These are phyloP conservation scores for Hypoxylon subgilvum DNA, from an alignment of 495 filamentous ascomycete genomes.

Conservation along the genomic window DNA sequence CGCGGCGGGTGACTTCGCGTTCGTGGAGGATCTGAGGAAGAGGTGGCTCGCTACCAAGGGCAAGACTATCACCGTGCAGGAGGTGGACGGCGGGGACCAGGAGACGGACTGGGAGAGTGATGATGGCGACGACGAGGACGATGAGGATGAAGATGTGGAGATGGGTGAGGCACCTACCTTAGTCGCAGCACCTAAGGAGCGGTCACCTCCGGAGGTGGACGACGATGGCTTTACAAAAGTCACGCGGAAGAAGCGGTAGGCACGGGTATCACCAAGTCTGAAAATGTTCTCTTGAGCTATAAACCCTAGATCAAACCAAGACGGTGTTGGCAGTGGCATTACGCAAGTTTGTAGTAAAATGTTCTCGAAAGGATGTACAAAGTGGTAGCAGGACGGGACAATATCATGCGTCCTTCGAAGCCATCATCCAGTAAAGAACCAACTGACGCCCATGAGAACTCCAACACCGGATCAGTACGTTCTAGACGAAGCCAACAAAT, in stretches of 20 bases:
- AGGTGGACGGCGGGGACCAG: conserved; percentile 64
- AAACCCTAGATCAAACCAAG: conserved; percentile 2
- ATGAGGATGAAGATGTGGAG: conserved; percentile 68
- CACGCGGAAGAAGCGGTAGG: conserved; percentile 70
- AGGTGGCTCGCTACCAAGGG: conserved; percentile 66
- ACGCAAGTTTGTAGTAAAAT: conserved; percentile 16
- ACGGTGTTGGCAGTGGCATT: conserved; percentile 16
- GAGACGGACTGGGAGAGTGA: conserved; percentile 63
- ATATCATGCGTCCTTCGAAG: conserved; percentile 30
- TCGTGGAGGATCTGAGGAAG: conserved; percentile 71
- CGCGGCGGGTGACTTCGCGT: conserved; percentile 66
- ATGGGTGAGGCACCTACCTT: conserved; percentile 76
- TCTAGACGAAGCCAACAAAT: background rate
- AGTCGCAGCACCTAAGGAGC: conserved; percentile 65
- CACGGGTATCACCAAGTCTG: background rate
- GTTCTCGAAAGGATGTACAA: conserved; percentile 36
- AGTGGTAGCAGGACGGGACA: conserved; percentile 16
- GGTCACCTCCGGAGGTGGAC: conserved; percentile 77
- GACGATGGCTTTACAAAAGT: conserved; percentile 96
- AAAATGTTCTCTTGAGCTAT: background rate
- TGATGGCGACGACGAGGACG: conserved; percentile 59
- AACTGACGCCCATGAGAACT: conserved; percentile 27
- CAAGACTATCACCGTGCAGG: conserved; percentile 62
- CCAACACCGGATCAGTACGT: conserved; percentile 15
- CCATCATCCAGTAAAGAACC: conserved; percentile 23